Base-by-base conservation (phyloP, 345 rosid species). In the Turnera subulata region DNA sequence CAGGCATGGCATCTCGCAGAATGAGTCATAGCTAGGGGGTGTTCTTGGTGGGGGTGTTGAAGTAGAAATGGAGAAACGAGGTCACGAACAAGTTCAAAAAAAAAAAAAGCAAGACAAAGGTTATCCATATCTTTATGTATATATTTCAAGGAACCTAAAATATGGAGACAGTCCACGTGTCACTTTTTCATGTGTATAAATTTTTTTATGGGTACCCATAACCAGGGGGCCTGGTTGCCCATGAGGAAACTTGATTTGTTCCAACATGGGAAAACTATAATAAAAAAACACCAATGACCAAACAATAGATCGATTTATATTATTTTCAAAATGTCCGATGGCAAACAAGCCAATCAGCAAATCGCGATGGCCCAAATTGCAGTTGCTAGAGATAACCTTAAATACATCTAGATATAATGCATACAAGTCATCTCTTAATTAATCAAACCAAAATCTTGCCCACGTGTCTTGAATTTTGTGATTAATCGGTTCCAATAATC, bases 161-260 rank as follows among this genome's bases (percentile, higher is more conserved):
- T 35, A 3, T 1, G 17, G 42, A 46, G 21, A 23, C 55, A 38
- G 13, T 38, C 38, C 55, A 48, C 47, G 55, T 48, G 47, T 59
- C 47, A 11, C 7, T 44, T 35, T 60, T 49, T 17, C 46, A 11
- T 24, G 7, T 17, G 25, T 49, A 21, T 21, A 10, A 10, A n/a
- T n/a, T 2, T 48, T 49, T 1, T 6, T n/a, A 14, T 25, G n/a
- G 4, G 5, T 49, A 0, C 11, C 38, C 23, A 22, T 38, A n/a
- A 7, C 14, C 23, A 15, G 35, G 56, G n/a, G n/a, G n/a, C n/a
- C n/a, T 3, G 6, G 2, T 4, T 6, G 37, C n/a, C 6, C 46
- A 10, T 37, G 46, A 11, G 45, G 6, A 39, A 7, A 7, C 18
- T 25, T 38, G 18, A 17, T 18, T 21, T 24, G 17, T 23, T 46